phyloP scores from a whole-genome alignment of 108 stramenopile genomes.

The Licmophora abbreviata region DNA sequence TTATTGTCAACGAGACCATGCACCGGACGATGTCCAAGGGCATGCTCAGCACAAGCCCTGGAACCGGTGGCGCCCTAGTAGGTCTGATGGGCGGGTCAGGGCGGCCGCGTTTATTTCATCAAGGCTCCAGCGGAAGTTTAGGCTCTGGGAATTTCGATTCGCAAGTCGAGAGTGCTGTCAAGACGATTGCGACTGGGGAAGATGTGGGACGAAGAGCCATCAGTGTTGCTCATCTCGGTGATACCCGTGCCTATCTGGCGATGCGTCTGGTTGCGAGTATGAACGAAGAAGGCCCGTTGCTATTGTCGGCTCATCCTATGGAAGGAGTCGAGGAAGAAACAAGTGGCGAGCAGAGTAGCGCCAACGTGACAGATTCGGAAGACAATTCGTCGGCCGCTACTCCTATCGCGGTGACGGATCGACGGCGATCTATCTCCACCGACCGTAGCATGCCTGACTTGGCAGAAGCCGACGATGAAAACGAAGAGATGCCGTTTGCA shows the following conservation, averaged over 20 bases:
- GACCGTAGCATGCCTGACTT: slow-evolving; percentile 32
- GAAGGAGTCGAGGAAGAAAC: slow-evolving; percentile 65
- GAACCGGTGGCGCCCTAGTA: slow-evolving; percentile 75
- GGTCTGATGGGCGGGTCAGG: slow-evolving; percentile 39
- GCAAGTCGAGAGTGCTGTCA: slow-evolving; percentile 51
- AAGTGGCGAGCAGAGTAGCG: slow-evolving; percentile 7
- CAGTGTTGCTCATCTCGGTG: slow-evolving; percentile 82
- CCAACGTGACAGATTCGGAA: slow-evolving; percentile 10
- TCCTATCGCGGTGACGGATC: slow-evolving; percentile 26
- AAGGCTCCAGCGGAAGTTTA: slow-evolving; percentile 9
- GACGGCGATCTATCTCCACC: slow-evolving; percentile 21
- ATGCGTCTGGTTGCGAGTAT: slow-evolving; percentile 52
- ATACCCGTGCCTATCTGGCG: slow-evolving; percentile 69
- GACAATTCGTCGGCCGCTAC: slow-evolving; percentile 27
- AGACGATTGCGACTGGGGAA: slow-evolving; percentile 76
- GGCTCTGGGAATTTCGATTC: slow-evolving; percentile 28
- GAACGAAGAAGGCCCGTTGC: slow-evolving; percentile 34
- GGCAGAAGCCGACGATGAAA: slow-evolving; percentile 53
- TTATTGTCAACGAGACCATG: slow-evolving; percentile 11
- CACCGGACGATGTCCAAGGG: slow-evolving; percentile 43
- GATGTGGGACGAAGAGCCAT: slow-evolving; percentile 83
- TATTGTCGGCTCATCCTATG: slow-evolving; percentile 56
- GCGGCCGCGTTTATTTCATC: slow-evolving; percentile 10
- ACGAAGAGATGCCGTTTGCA: slow-evolving; percentile 81
- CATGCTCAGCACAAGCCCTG: slow-evolving; percentile 85